Conservation (phyloP, 495 filamentous ascomycete genomes). For the Astrocystis sublimbata region DNA sequence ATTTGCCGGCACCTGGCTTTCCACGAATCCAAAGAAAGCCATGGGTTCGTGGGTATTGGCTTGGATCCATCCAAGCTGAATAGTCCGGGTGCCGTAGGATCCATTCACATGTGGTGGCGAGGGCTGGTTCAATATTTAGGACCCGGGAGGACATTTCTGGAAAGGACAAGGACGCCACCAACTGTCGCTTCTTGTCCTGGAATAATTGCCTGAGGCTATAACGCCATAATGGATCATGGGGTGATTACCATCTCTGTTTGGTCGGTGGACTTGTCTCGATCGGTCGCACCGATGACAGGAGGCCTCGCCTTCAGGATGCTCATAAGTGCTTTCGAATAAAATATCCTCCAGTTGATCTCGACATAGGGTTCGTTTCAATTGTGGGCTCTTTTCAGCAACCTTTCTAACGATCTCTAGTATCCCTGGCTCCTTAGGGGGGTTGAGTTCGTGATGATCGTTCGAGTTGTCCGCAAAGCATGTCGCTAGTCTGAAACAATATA, state of each 20-base stretch:
- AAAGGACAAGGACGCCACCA: no score
- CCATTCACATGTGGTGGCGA: slow-evolving; percentile 1
- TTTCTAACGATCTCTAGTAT: background rate
- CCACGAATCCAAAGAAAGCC: slow-evolving; percentile 57
- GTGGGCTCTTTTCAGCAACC: background rate
- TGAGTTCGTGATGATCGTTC: no score
- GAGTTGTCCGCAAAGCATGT: no score
- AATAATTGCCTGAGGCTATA: slow-evolving; percentile 30
- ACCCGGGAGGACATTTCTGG: no score
- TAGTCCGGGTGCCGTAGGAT: slow-evolving; percentile 25
- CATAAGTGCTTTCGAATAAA: background rate
- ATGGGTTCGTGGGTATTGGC: slow-evolving; percentile 34
- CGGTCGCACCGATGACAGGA: background rate
- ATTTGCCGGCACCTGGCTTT: slow-evolving; percentile 57
- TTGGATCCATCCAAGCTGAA: slow-evolving; percentile 38
- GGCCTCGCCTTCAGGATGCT: background rate
- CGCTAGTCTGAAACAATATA: no score
- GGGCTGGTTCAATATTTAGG: no score
- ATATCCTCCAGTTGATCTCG: background rate
- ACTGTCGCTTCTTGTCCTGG: no score
- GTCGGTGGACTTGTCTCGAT: background rate
- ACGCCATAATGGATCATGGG: slow-evolving; percentile 33
- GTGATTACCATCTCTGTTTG: background rate
- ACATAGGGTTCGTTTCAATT: background rate
- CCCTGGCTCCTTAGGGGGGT: background rate